Evolutionary conservation across 345 rosid genomes (phyloP).

Genomic region (Aquilaria sinensis): DNA sequence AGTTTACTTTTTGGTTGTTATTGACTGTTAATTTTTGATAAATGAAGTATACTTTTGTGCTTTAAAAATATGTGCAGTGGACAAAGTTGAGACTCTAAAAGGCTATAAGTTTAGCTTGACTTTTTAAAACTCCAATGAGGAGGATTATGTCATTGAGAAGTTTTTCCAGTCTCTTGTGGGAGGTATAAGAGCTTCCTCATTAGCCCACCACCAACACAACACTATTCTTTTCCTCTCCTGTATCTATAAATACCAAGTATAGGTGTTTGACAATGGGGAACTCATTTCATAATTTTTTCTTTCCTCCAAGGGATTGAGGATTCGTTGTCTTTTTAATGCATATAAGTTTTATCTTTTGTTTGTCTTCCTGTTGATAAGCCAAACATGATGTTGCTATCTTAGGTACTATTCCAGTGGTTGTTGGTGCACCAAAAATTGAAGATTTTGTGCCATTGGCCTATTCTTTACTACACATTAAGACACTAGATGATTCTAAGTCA

Average conservation of each 20-base stretch:
- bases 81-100: conserved; percentile 82
- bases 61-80: conserved; percentile 40
- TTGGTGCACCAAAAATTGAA: conserved; percentile 89
- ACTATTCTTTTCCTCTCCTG: not conserved
- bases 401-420: conserved; percentile 89
- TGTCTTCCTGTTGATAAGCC: conserved; percentile 1
- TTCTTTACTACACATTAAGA: conserved; percentile 66
- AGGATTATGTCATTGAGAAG: conserved; percentile 95
- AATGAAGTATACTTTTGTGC: not conserved
- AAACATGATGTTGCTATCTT: conserved; percentile 5
- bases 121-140: conserved; percentile 95
- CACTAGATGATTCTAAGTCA: conserved; percentile 42
- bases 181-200: conserved; percentile 33
- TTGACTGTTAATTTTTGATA: not conserved
- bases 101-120: conserved; percentile 90
- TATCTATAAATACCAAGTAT: too few relatives aligned
- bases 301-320: conserved; percentile 3
- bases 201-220: too few relatives aligned
- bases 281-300: not conserved
- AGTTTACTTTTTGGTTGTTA: not conserved
- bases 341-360: not conserved
- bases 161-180: conserved; percentile 94
- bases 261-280: not conserved
- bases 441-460: conserved; percentile 72
- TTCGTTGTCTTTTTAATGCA: not conserved